These are phyloP conservation scores for Aspergillus brasiliensis DNA, from an alignment of 2,329 filamentous ascomycete species.

Conservation along the genomic window DNA sequence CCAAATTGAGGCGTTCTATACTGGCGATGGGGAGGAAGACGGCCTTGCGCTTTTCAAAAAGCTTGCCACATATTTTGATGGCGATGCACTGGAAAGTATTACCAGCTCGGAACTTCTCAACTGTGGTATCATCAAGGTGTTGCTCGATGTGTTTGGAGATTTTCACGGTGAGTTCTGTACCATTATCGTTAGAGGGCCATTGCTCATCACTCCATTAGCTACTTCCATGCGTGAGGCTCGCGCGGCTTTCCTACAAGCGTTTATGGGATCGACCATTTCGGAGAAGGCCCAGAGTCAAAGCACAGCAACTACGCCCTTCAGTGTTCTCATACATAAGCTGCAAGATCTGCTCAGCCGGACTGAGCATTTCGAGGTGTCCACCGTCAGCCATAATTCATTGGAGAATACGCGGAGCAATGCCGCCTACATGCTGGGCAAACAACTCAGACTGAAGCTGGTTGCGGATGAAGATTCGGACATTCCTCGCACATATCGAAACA, in stretches of 20 bases:
- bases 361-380: conserved; percentile 97
- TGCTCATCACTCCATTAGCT: conserved; percentile 15
- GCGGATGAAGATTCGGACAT: conserved; percentile 88
- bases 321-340: conserved; percentile 86
- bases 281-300: conserved; percentile 64
- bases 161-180: conserved; percentile 49
- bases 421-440: conserved; percentile 94
- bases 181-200: background rate
- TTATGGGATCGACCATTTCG: conserved; percentile 74
- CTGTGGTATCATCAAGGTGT: conserved; percentile 81
- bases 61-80: conserved; percentile 82
- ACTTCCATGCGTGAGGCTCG: conserved; percentile 59
- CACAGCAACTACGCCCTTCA: conserved; percentile 78
- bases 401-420: conserved; percentile 89
- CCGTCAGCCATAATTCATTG: conserved; percentile 88
- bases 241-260: conserved; percentile 83
- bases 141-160: conserved; percentile 80
- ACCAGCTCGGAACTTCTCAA: conserved; percentile 93
- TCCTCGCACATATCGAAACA: conserved; percentile 81
- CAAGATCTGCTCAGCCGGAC: conserved; percentile 95
- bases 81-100: conserved; percentile 85
- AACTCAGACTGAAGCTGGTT: conserved; percentile 83
- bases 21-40: conserved; percentile 44
- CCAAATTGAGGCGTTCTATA: conserved; percentile 72
- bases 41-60: conserved; percentile 71